Base-by-base conservation (phyloP, 1,139 yeast genomes). In the Diutina siamensis region DNA sequence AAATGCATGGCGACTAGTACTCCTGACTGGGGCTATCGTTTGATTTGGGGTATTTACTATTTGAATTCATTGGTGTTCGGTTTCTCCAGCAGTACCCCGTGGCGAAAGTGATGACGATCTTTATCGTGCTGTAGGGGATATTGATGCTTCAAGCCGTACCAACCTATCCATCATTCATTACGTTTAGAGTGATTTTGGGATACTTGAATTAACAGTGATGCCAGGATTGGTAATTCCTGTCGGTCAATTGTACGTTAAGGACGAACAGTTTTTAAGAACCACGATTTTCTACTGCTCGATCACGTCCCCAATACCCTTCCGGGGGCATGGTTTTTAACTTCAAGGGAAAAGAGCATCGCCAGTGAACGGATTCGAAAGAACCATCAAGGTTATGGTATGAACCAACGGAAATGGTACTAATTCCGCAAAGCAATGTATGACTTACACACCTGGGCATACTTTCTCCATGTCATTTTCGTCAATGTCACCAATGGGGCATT, bases 401-500 rank as follows among this genome's bases (percentile, higher is more conserved):
- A 20, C 25, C 5, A 35, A 4, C 18, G 38, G 38, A 35, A 35
- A 19, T 35, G 38, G 56, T 59, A 73, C 44, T 88, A 81, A 55
- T 63, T 78, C 40, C 58, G 57, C 18, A 78, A 80, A 53, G 79
- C 84, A 2, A 67, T 78, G 57, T 53, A 53, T 1, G 78, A 73
- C 52, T 46, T 58, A 72, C 35, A 62, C 63, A 21, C 53, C 59
- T 46, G 71, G 71, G 40, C 60, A 64, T 44, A 40, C 42, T 73
- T 52, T 38, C 44, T 61, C 0, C 64, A 64, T 50, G 69, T 71
- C 35, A 55, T 74, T 8, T 56, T 66, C 33, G 61, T 62, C 48
- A 70, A 72, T 51, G 65, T 76, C 35, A 74, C 78, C 36, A 76
- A 75, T 50, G 80, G 80, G 41, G 80, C 78, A 19, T 54, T 68